phyloP scores from a whole-genome alignment of 192 early-diverging fungal genomes.

The Linnemannia exigua region DNA sequence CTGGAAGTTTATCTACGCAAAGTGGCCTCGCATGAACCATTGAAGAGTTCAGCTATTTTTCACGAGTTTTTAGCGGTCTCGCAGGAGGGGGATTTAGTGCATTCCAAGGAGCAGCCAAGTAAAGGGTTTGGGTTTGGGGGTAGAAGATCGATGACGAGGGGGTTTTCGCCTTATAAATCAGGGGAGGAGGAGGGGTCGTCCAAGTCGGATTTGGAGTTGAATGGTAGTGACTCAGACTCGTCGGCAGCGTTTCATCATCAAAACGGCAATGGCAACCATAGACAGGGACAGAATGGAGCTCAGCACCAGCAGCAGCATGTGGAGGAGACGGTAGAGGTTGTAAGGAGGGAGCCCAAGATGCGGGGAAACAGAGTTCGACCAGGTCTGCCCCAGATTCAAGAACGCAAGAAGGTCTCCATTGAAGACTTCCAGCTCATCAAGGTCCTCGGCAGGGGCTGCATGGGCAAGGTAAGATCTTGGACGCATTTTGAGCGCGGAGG shows the following conservation, averaged over 20 bases:
- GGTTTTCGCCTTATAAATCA: neutral
- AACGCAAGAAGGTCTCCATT: conserved; percentile 52
- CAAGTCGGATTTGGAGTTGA: conserved; percentile 9
- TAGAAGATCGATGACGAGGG: too few relatives aligned
- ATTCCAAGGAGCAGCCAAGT: conserved; percentile 53
- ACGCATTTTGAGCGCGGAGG: too few relatives aligned
- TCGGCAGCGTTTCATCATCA: neutral
- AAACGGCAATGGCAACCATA: neutral
- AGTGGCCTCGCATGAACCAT: conserved; percentile 50
- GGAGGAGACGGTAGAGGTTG: neutral
- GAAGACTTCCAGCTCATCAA: conserved; percentile 67
- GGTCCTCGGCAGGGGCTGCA: conserved; percentile 72
- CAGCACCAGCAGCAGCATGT: conserved; percentile 6
- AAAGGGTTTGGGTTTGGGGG: neutral
- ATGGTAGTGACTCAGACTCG: neutral
- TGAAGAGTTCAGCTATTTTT: conserved; percentile 58
- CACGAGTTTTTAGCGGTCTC: conserved; percentile 64
- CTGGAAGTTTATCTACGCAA: conserved; percentile 63
- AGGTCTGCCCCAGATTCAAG: conserved; percentile 20
- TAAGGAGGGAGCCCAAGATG: conserved; percentile 17
- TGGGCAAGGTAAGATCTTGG: conserved; percentile 65
- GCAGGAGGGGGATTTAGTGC: conserved; percentile 61
- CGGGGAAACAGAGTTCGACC: conserved; percentile 26
- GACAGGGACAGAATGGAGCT: neutral
- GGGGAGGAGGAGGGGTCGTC: neutral